phyloP scores from a whole-genome alignment of 2,329 filamentous ascomycete species.

The Xylaria polymorpha region DNA sequence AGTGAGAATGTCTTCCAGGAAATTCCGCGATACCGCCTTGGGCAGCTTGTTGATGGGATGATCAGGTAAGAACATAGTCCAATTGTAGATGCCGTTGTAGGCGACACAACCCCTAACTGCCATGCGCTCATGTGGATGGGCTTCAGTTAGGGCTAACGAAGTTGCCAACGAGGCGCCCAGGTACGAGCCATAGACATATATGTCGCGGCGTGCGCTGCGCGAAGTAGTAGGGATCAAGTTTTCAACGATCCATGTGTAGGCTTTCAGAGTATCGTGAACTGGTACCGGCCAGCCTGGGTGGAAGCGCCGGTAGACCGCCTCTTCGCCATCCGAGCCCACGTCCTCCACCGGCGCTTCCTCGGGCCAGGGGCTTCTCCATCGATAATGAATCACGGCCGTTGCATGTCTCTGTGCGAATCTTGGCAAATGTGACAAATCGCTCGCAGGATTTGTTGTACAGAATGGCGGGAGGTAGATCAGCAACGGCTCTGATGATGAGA shows the following conservation, averaged over 20 bases:
- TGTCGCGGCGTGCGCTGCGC: conserved; percentile 51
- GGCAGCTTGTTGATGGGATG: conserved; percentile 58
- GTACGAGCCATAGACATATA: conserved; percentile 67
- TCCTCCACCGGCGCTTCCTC: conserved; percentile 24
- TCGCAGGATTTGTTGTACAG: conserved; percentile 48
- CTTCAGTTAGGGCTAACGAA: conserved; percentile 68
- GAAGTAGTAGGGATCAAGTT: conserved; percentile 55
- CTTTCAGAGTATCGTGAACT: conserved; percentile 66
- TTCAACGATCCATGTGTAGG: conserved; percentile 64
- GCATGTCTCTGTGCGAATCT: conserved; percentile 57
- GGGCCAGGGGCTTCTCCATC: conserved; percentile 58
- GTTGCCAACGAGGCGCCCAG: conserved; percentile 68
- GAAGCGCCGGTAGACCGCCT: conserved; percentile 19
- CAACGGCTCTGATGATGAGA: conserved; percentile 57
- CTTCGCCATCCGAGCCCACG: conserved; percentile 12
- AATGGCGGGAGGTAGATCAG: conserved; percentile 67
- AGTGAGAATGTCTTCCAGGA: conserved; percentile 40
- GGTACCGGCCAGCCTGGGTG: conserved; percentile 65
- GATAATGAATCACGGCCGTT: conserved; percentile 68
- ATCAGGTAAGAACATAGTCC: conserved; percentile 69
- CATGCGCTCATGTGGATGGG: conserved; percentile 56
- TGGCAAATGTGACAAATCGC: conserved; percentile 51
- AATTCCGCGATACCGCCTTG: conserved; percentile 30
- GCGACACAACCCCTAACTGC: conserved; percentile 65
- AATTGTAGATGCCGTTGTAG: conserved; percentile 73